A percentile compares a stretch with the other conserved stretches of the same genome.
Conservation (phyloP, 148 eudicot genomes). For the Drosera capensis region DNA sequence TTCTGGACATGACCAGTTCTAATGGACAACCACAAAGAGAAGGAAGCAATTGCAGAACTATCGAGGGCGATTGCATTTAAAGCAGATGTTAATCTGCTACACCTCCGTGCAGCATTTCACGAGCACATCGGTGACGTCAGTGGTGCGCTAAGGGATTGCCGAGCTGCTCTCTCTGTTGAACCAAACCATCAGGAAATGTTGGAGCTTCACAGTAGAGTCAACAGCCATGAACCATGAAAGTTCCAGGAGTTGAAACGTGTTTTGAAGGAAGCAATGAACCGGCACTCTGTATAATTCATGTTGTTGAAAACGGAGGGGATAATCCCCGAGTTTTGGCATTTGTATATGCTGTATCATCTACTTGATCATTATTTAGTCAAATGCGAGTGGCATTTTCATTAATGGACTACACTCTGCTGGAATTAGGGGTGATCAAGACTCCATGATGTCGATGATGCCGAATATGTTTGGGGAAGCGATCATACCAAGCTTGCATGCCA, state of each 20-base stretch:
- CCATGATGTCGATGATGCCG: too few relatives aligned
- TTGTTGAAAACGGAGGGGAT: too few relatives aligned
- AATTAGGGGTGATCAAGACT: too few relatives aligned
- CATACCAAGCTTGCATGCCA: too few relatives aligned
- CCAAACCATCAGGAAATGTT: conserved; percentile 85
- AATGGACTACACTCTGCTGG: too few relatives aligned
- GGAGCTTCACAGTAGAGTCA: conserved; percentile 74
- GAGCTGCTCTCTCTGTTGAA: conserved; percentile 93
- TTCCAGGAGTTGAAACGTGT: neutral
- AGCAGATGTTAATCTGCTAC: conserved; percentile 88
- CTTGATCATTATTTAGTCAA: too few relatives aligned
- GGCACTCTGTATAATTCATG: too few relatives aligned
- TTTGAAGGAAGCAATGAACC: too few relatives aligned
- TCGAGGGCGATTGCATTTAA: conserved; percentile 19
- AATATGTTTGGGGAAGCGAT: too few relatives aligned
- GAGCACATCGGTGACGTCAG: conserved; percentile 74
- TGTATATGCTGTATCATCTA: too few relatives aligned
- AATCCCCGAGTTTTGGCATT: too few relatives aligned
- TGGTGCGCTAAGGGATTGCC: conserved; percentile 72
- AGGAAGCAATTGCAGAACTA: neutral
- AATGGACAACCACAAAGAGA: neutral
- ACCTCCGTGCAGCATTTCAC: conserved; percentile 83
- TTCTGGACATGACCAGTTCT: neutral
- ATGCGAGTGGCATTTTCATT: too few relatives aligned
- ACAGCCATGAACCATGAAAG: conserved; percentile 61